A percentile compares a stretch with the other conserved stretches of the same genome.
Conservation (phyloP, 2,329 filamentous ascomycete species). For the Scedosporium boydii region DNA sequence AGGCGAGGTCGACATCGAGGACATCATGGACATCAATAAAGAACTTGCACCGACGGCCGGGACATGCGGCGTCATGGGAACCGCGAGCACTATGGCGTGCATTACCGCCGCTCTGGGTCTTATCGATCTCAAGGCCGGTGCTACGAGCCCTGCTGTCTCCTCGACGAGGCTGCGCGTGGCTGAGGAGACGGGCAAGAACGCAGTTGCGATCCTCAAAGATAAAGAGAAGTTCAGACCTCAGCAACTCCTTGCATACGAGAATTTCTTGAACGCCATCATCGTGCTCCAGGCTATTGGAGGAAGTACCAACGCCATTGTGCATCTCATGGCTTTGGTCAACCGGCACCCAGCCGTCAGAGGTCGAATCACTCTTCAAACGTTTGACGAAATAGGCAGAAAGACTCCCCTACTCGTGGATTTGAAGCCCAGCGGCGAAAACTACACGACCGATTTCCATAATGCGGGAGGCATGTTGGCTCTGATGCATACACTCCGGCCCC, state of each 20-base stretch:
- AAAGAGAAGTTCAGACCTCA: slow-evolving; percentile 60
- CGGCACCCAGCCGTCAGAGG: slow-evolving; percentile 58
- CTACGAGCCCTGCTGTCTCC: slow-evolving; percentile 68
- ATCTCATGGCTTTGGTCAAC: slow-evolving; percentile 76
- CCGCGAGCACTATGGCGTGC: slow-evolving; percentile 82
- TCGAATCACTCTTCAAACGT: slow-evolving; percentile 61
- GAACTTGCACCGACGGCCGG: slow-evolving; percentile 66
- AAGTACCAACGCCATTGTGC: slow-evolving; percentile 76
- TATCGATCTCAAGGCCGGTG: slow-evolving; percentile 62
- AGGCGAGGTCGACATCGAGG: slow-evolving; percentile 59
- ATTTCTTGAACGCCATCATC: slow-evolving; percentile 77
- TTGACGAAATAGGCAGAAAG: slow-evolving; percentile 67
- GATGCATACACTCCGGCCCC: slow-evolving; percentile 64
- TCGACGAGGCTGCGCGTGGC: slow-evolving; percentile 75
- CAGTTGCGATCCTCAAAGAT: slow-evolving; percentile 56
- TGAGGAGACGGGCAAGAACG: slow-evolving; percentile 58
- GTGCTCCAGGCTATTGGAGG: slow-evolving; percentile 81
- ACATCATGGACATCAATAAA: slow-evolving; percentile 61
- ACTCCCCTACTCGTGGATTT: slow-evolving; percentile 78
- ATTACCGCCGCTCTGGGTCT: slow-evolving; percentile 76
- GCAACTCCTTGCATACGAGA: slow-evolving; percentile 60
- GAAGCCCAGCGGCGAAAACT: slow-evolving; percentile 77
- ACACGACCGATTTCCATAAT: slow-evolving; percentile 85
- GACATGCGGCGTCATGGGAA: slow-evolving; percentile 87
- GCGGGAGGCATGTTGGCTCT: slow-evolving; percentile 79